These are phyloP conservation scores for Clitopilus passeckerianus DNA, from an alignment of 768 basidiomycete species.

Conservation along the genomic window DNA sequence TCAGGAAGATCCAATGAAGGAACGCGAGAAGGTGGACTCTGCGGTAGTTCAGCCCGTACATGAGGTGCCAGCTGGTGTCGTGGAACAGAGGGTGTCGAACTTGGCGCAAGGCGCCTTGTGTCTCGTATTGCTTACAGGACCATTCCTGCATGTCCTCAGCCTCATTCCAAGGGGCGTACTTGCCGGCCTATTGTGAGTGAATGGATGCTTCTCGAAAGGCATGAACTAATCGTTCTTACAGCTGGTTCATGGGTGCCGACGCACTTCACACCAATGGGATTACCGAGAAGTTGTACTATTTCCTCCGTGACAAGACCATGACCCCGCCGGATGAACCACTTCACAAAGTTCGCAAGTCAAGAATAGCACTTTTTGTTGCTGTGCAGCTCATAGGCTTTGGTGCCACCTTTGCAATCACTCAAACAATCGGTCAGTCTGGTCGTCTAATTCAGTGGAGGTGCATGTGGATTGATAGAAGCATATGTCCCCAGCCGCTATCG, in stretches of 20 bases:
- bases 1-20: constrained; percentile 7
- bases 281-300: constrained; percentile 73
- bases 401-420: constrained; percentile 85
- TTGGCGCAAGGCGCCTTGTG: constrained; percentile 78
- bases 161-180: constrained; percentile 81
- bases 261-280: constrained; percentile 81
- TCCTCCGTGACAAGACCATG: constrained; percentile 66
- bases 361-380: constrained; percentile 65
- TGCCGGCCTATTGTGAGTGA: constrained; percentile 78
- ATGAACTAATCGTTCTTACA: constrained; percentile 19
- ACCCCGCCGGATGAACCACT: constrained; percentile 69
- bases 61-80: constrained; percentile 67
- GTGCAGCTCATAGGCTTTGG: constrained; percentile 84
- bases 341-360: constrained; percentile 64
- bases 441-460: not conserved
- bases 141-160: constrained; percentile 74
- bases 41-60: constrained; percentile 1
- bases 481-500: constrained; percentile 65
- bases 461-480: not conserved
- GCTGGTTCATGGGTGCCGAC: constrained; percentile 91
- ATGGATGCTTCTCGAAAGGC: not conserved
- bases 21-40: constrained; percentile 7
- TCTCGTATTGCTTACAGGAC: constrained; percentile 75
- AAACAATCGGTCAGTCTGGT: constrained; percentile 69
- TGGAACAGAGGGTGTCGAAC: constrained; percentile 93